Base-by-base conservation (phyloP, 805 yeast genomes). In the Nakazawaea siamensis region DNA sequence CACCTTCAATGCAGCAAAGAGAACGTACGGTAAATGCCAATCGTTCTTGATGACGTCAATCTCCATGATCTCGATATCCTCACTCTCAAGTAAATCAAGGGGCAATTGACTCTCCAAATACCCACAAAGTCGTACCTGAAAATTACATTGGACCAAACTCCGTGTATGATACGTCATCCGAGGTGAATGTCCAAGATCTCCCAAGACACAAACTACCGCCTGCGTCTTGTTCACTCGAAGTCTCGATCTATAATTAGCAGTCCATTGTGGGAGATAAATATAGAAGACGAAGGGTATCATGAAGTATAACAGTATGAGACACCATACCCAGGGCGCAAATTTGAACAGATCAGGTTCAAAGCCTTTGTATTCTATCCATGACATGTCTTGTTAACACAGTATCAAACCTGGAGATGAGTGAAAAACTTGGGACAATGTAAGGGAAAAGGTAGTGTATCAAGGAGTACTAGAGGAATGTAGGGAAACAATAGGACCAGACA, bases 181-280 rank as follows among this genome's bases (percentile, higher is more conserved):
- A 5, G 98, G 98, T 0, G 97, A 88, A 51, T 87, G 94, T 11
- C 95, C 96, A 35, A 92, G 52, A 51, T 90, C 97, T 2, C 98
- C 98, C 14, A 92, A 60, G 2, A 92, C 98, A 43, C 85, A 69
- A 14, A 92, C 75, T 8, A 82, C 68, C 5, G 85, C 76, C 34
- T 85, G 70, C 42, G 66, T 73, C 40, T 64, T 11, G 39, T 24
- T 29, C 20, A 16, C n/a, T 38, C 30, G 29, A 44, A 33, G 30
- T 24, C 50, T 39, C 27, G 37, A 29, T 3, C 34, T 24, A 9
- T 35, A 21, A 17, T 50, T 49, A 23, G 53, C 44, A 4, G 51
- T 33, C 11, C 67, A 26, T 18, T 48, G 47, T 1, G 76, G 75
- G 4, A 70, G 43, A 0, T 64, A 29, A 3, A 50, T 39, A 47